Base-by-base conservation (phyloP, 345 rosid species). In the Citrus cavaleriei region DNA sequence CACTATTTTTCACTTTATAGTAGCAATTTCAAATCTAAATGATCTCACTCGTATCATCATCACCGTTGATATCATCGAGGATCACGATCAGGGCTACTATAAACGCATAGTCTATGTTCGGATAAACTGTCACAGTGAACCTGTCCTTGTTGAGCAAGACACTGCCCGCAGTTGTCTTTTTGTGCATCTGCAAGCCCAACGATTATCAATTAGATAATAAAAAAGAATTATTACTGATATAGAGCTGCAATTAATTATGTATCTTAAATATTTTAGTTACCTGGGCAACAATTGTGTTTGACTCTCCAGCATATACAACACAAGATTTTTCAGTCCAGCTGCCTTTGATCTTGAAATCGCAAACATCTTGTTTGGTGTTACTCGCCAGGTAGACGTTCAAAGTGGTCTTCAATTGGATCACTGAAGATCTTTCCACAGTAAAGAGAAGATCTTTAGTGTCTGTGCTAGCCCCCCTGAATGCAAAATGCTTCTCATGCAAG, bases 401-500 rank as follows among this genome's bases (percentile, higher is more conserved):
- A 10, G 59, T 83, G 65, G 89, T 86, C 84, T 78, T 87, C 3
- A 86, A 55, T 7, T 89, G 91, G 46, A 89, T 60, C 78, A 80
- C 58, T 1, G 89, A 84, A 21, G 89, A 84, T 62, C 80, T 73
- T 60, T 80, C 84, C 32, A 79, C 82, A 14, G 80, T 87, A 25
- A 85, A 90, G 13, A 87, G 35, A 10, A 87, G 72, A 77, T 89
- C 86, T 24, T 75, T 80, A 1, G 73, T 42, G 13, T 86, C 80
- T 6, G 85, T 85, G 80, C 88, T 89, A 2, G 75, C 82, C 68
- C 92, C 94, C 42, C 89, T 76, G 69, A 81, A 89, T 3, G 49
- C 91, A 68, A 77, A 84, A 89, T 92, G 89, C 73, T 89, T 88
- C 6, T 85, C 84, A 68, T 91, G 92, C 32, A 58, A n/a, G 4